Evolutionary conservation across 2,329 filamentous ascomycete genomes (phyloP), one percentile per base, ranked within the genome.

Genomic region (Bimuria novae-zelandiae): DNA sequence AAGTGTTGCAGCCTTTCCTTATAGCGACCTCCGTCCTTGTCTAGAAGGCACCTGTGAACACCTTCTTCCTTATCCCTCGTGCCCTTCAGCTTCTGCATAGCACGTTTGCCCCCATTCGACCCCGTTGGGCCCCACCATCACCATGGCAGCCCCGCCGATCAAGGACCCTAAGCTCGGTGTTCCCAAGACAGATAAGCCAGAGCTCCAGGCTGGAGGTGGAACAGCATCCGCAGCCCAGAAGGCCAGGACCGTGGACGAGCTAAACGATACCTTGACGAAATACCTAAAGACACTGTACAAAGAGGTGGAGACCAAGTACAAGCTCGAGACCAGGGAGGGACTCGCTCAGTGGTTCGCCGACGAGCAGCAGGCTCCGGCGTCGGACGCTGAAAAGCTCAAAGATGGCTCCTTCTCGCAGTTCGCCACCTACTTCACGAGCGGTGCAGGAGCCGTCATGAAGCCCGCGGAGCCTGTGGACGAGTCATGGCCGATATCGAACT

Each of bases 401-500:
- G 65, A 68, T 43, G 69, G 66, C 30, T 69, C 70, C 12, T 67
- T 72, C 49, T 57, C 63, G 1, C 58, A 64, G 33, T 73, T 74
- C 29, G 65, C 61, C 29, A 69, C 73, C 40, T 81, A 81, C 57
- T 79, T 83, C 73, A 72, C 73, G 43, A 78, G 74, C 25, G 68
- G 74, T 17, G 68, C 73, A 12, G 76, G 77, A 7, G 77, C 76
- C 60, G 80, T 77, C 30, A 62, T 58, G 77, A 79, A n/a, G 69
- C 75, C 19, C 71, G 75, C 7, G 52, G 73, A 19, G 62, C 76
- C 25, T 65, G 75, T 57, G 79, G 87, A 92, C 67, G 70, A 85
- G 27, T 82, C 82, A 0, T 84, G 82, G 47, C 89, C 90, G 3
- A 80, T 96, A 52, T 90, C 88, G 41, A 91, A 95, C 70, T 97